A percentile compares a stretch with the other conserved stretches of the same genome.
Evolutionary conservation across 2,329 filamentous ascomycete species (phyloP).

Genomic region (Esteya vermicola): DNA sequence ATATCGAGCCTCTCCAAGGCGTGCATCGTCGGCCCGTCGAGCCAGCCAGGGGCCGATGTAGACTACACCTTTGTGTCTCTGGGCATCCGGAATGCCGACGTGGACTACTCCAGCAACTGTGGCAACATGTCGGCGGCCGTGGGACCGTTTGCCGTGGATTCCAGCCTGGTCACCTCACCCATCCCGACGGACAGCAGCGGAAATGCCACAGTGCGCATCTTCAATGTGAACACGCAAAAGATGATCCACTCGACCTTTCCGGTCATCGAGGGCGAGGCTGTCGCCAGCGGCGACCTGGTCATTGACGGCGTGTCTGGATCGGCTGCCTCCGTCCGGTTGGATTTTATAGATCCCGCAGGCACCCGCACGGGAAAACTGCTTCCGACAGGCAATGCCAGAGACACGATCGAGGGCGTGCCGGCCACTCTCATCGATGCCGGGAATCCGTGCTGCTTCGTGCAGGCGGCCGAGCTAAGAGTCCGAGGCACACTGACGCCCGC

Average conservation of each 20-base stretch:
- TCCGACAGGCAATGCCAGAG: constrained; percentile 22
- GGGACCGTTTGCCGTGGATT: constrained; percentile 40
- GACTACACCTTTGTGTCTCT: constrained; percentile 61
- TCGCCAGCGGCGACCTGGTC: constrained; percentile 18
- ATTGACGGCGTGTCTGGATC: constrained; percentile 26
- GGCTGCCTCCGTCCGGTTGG: constrained; percentile 20
- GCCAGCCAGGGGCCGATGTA: constrained; percentile 36
- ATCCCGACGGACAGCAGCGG: background rate
- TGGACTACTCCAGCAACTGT: constrained; percentile 59
- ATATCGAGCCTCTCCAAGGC: constrained; percentile 58
- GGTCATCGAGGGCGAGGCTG: constrained; percentile 22
- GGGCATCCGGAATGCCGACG: constrained; percentile 42
- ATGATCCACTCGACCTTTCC: constrained; percentile 23
- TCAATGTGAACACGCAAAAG: constrained; percentile 60
- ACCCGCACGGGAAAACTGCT: constrained; percentile 24
- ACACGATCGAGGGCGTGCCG: constrained; percentile 17
- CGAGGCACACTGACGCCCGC: constrained; percentile 10
- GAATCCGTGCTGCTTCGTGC: constrained; percentile 27
- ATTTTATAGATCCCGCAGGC: constrained; percentile 24
- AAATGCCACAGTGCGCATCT: constrained; percentile 36
- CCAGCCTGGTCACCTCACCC: background rate
- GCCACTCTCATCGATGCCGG: constrained; percentile 25
- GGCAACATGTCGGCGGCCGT: constrained; percentile 60
- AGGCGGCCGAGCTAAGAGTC: constrained; percentile 17
- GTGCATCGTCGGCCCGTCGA: constrained; percentile 45